phyloP scores from a whole-genome alignment of 2,329 filamentous ascomycete species.

The Penicillium sp. region DNA sequence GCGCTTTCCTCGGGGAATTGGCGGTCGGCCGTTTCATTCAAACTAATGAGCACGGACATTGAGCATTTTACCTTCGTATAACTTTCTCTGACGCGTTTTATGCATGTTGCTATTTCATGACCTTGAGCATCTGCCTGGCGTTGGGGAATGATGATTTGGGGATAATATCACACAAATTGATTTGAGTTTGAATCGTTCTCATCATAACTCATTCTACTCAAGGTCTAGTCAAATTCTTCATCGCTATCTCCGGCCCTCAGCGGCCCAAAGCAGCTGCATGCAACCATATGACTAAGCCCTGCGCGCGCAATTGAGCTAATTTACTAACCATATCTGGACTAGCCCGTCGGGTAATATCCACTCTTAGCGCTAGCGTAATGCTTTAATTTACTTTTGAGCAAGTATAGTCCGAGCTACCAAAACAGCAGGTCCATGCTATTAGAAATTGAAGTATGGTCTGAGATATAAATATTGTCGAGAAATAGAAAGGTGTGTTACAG shows the following conservation, averaged over 20 bases:
- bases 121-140: background rate
- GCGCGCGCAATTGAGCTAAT: constrained; percentile 9
- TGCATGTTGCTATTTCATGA: background rate
- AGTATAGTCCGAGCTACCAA: background rate
- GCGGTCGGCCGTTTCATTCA: constrained; percentile 69
- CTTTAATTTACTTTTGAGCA: background rate
- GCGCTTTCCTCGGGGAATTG: constrained; percentile 83
- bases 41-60: constrained; percentile 34
- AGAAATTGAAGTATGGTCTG: background rate
- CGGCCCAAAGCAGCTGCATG: background rate
- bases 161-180: background rate
- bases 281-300: background rate
- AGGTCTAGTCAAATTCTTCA: background rate
- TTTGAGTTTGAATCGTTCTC: background rate
- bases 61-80: background rate
- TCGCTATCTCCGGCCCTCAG: background rate
- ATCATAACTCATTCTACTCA: background rate
- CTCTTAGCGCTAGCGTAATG: background rate
- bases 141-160: background rate
- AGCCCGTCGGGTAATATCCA: background rate
- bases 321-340: background rate
- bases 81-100: background rate
- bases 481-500: too few relatives aligned
- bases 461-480: background rate
- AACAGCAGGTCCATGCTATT: background rate